Evolutionary conservation across 257 asterid species (phyloP), one percentile per base, ranked within the genome.

Genomic region (Solanum chilense): DNA sequence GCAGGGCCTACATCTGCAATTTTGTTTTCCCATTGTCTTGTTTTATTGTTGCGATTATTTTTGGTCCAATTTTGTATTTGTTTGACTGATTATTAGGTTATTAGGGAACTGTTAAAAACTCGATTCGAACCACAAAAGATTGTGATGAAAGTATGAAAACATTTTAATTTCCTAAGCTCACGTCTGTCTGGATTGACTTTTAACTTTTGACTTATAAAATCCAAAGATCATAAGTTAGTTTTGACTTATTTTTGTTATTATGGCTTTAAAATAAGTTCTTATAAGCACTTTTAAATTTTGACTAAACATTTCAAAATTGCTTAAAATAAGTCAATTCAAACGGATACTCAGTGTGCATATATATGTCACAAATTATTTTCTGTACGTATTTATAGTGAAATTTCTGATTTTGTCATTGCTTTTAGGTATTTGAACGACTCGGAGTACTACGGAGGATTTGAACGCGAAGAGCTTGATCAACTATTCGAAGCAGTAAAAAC

Each of bases 401-500:
- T 52, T 52, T 0, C 23, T 52, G 23, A 0, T 52, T 52, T 52
- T 1, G 11, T 52, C 62, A 16, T 23, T 52, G 10, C 1, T 3
- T 44, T 25, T 16, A 78, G 84, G 66, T 78, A 78, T 41, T n/a
- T 85, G 60, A 60, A 85, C 0, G 78, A 85, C 78, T 41, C 27
- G 25, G 58, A 85, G 20, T 85, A 85, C 66, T 58, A 85, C 1
- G 87, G 76, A 37, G 87, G 81, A 68, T 85, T 85, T 18, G 76
- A 60, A 25, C 81, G 49, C 25, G 87, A 85, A 68, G 87, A 85
- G 7, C 42, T 85, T 12, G 81, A 85, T 69, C 87, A 85, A 11
- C 11, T 85, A 12, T 62, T 41, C 9, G 78, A 85, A 85, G 87
- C 78, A 68, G 16, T 64, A 42, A 39, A 31, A 68, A 66, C 87